These are phyloP conservation scores for Allantophomopsis lycopodina DNA, from an alignment of 2,329 filamentous ascomycete species.

Conservation along the genomic window DNA sequence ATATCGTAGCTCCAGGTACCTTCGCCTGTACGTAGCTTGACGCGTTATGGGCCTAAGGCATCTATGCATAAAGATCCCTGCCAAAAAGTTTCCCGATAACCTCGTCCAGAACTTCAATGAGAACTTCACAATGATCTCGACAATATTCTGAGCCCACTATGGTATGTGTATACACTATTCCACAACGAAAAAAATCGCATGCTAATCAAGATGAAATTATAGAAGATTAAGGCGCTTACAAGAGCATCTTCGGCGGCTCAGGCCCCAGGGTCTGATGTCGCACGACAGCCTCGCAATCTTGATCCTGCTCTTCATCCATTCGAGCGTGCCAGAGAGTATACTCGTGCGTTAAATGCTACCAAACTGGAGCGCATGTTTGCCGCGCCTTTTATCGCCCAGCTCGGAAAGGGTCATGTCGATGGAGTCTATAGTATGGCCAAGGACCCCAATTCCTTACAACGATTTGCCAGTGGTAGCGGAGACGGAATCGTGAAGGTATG, in stretches of 20 bases:
- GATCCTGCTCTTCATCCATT: conserved; percentile 79
- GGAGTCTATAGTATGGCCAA: conserved; percentile 74
- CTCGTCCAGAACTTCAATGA: conserved; percentile 1
- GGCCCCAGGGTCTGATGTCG: conserved; percentile 50
- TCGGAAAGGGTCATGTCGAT: conserved; percentile 85
- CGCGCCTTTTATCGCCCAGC: conserved; percentile 69
- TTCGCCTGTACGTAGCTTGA: conserved; percentile 1
- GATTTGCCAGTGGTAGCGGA: conserved; percentile 72
- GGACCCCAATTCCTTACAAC: conserved; percentile 60
- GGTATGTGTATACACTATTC: conserved; percentile 8
- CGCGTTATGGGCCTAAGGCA: conserved; percentile 3
- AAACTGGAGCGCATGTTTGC: conserved; percentile 92
- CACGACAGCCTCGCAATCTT: conserved; percentile 56
- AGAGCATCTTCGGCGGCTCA: conserved; percentile 51
- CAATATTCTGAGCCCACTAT: conserved; percentile 11
- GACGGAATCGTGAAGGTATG: conserved; percentile 93
- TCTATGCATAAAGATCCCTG: neutral
- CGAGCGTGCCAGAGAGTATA: conserved; percentile 79
- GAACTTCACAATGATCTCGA: conserved; percentile 5
- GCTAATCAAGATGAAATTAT: conserved; percentile 1
- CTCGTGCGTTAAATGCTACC: conserved; percentile 65
- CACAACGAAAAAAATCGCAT: neutral
- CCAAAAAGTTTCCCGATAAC: conserved; percentile 4
- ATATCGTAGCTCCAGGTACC: conserved; percentile 4
- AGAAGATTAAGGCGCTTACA: conserved; percentile 54